Evolutionary conservation across 2,329 filamentous ascomycete genomes (phyloP).

Genomic region (Endoconidiophora laricicola): DNA sequence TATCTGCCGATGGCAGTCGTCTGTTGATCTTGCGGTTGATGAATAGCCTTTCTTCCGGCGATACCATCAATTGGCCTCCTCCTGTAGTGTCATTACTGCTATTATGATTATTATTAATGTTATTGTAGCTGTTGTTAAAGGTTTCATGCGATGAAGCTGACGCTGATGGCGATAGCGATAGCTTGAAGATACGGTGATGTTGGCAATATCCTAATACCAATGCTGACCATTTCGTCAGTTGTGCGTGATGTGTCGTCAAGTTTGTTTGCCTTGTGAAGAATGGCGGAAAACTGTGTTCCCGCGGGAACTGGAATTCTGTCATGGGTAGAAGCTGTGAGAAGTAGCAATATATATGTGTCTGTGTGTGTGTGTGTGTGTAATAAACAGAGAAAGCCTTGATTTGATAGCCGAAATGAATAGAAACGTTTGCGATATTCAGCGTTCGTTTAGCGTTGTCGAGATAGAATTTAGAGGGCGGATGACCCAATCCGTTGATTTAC

Average conservation of each 20-base stretch:
- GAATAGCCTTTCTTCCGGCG: constrained; percentile 28
- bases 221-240: constrained; percentile 71
- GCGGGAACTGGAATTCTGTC: constrained; percentile 37
- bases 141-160: constrained; percentile 24
- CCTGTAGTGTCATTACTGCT: too few relatives aligned
- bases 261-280: constrained; percentile 76
- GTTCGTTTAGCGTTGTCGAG: too few relatives aligned
- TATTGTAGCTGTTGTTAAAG: too few relatives aligned
- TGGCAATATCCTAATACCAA: constrained; percentile 74
- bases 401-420: too few relatives aligned
- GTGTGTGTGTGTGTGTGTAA: too few relatives aligned
- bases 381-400: too few relatives aligned
- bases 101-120: too few relatives aligned
- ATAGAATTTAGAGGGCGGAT: too few relatives aligned
- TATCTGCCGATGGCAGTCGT: constrained; percentile 32
- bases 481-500: too few relatives aligned
- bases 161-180: constrained; percentile 43
- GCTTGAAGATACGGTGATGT: constrained; percentile 57
- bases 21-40: constrained; percentile 37
- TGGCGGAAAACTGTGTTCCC: constrained; percentile 59
- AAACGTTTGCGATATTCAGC: too few relatives aligned
- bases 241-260: constrained; percentile 53
- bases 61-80: too few relatives aligned
- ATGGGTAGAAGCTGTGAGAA: background rate
- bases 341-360: too few relatives aligned